Evolutionary conservation across 2,329 filamentous ascomycete species (phyloP).

Genomic region (Colletotrichum spaethianum): DNA sequence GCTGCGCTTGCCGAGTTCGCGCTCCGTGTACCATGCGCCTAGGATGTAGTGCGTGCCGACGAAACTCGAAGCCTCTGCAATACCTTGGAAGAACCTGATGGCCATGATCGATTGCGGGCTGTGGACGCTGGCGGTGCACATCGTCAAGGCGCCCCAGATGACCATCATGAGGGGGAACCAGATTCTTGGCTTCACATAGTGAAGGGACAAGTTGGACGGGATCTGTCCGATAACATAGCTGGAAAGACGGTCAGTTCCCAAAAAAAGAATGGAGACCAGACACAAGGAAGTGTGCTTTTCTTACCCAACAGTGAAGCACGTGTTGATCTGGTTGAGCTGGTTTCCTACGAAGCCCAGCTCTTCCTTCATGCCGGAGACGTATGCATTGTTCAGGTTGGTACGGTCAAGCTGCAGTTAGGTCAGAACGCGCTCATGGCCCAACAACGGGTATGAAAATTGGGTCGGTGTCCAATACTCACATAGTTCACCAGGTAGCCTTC

Average conservation of each 20-base stretch:
- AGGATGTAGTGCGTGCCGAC: constrained; percentile 61
- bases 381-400: constrained; percentile 53
- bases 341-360: constrained; percentile 51
- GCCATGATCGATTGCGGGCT: constrained; percentile 68
- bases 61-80: constrained; percentile 57
- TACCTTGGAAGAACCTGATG: constrained; percentile 57
- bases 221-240: constrained; percentile 70
- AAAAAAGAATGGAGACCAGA: rapidly evolving
- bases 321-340: constrained; percentile 67
- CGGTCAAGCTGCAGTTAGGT: constrained; percentile 35
- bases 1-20: constrained; percentile 73
- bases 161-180: constrained; percentile 77
- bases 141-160: constrained; percentile 75
- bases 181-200: constrained; percentile 73
- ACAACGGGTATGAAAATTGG: neutral
- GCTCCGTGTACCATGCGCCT: constrained; percentile 72
- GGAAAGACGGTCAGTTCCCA: neutral
- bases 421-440: neutral
- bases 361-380: constrained; percentile 57
- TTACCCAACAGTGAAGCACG: constrained; percentile 62
- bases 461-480: constrained; percentile 49
- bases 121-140: constrained; percentile 69
- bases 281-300: constrained; percentile 25
- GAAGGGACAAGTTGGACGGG: constrained; percentile 72
- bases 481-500: constrained; percentile 66